phyloP scores from a whole-genome alignment of 164 flowering plant species.

The Vitis amurensis region DNA sequence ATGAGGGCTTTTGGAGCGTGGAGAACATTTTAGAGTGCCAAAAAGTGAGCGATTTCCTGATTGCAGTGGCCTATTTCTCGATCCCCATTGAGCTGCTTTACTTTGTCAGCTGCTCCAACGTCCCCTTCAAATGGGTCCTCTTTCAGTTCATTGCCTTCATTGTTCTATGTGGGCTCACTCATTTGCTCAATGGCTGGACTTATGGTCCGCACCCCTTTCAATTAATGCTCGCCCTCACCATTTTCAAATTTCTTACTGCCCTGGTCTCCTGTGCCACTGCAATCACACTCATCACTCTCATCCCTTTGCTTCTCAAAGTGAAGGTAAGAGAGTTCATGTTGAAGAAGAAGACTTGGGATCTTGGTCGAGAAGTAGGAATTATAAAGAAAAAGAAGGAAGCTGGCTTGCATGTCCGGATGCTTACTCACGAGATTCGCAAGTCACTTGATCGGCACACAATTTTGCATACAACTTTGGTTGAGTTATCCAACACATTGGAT shows the following conservation, averaged over 20 bases:
- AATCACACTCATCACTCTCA: slow-evolving; percentile 78
- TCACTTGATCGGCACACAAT: slow-evolving; percentile 90
- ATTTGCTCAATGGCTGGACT: slow-evolving; percentile 85
- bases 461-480: slow-evolving; percentile 80
- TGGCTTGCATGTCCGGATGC: slow-evolving; percentile 90
- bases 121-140: slow-evolving; percentile 97
- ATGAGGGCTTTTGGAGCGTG: slow-evolving; percentile 73
- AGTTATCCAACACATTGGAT: slow-evolving; percentile 79
- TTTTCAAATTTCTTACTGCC: slow-evolving; percentile 90
- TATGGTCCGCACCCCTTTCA: slow-evolving; percentile 79
- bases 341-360: slow-evolving; percentile 87
- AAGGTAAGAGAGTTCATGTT: slow-evolving; percentile 89
- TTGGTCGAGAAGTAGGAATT: slow-evolving; percentile 81
- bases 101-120: slow-evolving; percentile 88
- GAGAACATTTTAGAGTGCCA: slow-evolving; percentile 75
- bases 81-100: slow-evolving; percentile 92
- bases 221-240: slow-evolving; percentile 75
- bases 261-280: slow-evolving; percentile 93
- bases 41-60: slow-evolving; percentile 86
- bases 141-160: slow-evolving; percentile 89
- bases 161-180: slow-evolving; percentile 94
- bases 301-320: slow-evolving; percentile 84
- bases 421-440: slow-evolving; percentile 90
- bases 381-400: slow-evolving; percentile 82
- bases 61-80: slow-evolving; percentile 92